These are phyloP conservation scores for Paracoccidioides brasiliensis DNA, from an alignment of 2,329 filamentous ascomycete species.

Conservation along the genomic window DNA sequence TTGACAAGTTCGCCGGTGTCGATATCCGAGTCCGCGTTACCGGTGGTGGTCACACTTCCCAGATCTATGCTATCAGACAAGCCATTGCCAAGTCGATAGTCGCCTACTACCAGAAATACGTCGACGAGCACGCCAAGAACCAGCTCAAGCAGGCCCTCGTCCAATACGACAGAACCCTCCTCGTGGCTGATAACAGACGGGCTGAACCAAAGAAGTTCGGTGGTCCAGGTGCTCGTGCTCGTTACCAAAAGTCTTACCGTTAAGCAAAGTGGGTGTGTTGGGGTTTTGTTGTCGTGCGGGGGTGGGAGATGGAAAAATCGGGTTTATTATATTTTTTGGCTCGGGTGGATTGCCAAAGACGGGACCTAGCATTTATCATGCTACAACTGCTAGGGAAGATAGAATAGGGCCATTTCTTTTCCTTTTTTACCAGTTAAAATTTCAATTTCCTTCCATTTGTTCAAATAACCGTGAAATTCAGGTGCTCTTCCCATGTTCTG, in stretches of 20 bases:
- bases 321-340: constrained; percentile 1
- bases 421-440: neutral
- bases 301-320: neutral
- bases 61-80: constrained; percentile 97
- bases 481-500: neutral
- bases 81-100: constrained; percentile 96
- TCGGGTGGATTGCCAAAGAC: neutral
- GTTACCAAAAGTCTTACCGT: constrained; percentile 99
- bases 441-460: neutral
- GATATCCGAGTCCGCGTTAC: constrained; percentile 95
- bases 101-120: constrained; percentile 99
- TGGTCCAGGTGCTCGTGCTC: constrained; percentile 77
- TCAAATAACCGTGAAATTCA: neutral
- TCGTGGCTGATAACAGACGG: constrained; percentile 97
- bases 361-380: neutral
- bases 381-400: constrained; percentile 1
- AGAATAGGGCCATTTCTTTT: constrained; percentile 2
- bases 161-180: constrained; percentile 90
- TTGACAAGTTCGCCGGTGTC: constrained; percentile 93
- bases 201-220: constrained; percentile 95
- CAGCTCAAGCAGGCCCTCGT: constrained; percentile 93
- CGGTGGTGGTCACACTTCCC: constrained; percentile 94
- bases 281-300: neutral
- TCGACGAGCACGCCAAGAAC: constrained; percentile 99
- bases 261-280: constrained; percentile 38